Base-by-base conservation (phyloP, 768 basidiomycete genomes). In the Hypsizygus marmoreus region DNA sequence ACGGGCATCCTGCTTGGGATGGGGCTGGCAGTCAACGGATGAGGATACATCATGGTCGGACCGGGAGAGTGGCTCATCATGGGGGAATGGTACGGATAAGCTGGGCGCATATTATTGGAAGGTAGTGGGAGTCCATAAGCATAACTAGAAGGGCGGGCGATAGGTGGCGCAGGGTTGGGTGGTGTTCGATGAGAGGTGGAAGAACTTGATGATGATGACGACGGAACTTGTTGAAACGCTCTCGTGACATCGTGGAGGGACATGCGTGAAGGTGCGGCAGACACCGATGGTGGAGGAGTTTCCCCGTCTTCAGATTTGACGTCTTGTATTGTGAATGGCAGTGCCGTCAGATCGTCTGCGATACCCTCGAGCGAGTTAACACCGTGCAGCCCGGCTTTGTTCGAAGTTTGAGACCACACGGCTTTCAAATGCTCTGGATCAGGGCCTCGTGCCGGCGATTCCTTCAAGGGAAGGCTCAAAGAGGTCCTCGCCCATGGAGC, bases 371-470 rank as follows among this genome's bases (percentile, higher is more conserved):
- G 68, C 2, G 91, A 93, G 63, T 94, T 95, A 17, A 86, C 75
- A 7, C 80, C 71, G 47, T 83, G 79, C 25, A 77, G 63, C 41
- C 76, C 79, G n/a, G 82, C 73, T 62, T 86, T 85, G 61, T 82
- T 81, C 4, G 89, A 77, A 4, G 84, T 77, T 57, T 89, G 84
- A 14, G 87, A 88, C 88, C 91, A 92, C 6, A 92, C 79, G 17
- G 86, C 84, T 64, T 87, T 91, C 40, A 93, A 70, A 53, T 88
- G 88, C 57, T 91, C 89, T n/a, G 86, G 85, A 61, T 90, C 88
- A 5, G 88, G 86, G 29, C 74, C 76, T 41, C 86, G 76, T 30
- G 80, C 77, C 12, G 85, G 75, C 7, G 82, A 79, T 26, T 91
- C 88, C 61, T 89, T 90, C 38, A 78, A 60, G 8, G 80, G 61